phyloP scores from a whole-genome alignment of 768 basidiomycete species.

The Amanita rubescens region DNA sequence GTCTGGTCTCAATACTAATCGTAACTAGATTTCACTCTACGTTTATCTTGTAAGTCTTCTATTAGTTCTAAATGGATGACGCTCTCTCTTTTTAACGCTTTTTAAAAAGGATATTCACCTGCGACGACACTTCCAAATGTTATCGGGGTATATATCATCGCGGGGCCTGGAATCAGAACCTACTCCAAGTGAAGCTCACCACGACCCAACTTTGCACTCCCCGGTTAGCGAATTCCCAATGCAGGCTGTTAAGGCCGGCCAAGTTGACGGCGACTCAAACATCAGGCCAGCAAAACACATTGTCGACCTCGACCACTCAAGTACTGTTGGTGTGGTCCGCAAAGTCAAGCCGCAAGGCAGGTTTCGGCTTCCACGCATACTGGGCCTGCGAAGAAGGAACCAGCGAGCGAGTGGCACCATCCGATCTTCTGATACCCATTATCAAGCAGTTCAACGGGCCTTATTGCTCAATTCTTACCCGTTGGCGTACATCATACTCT shows the following conservation, averaged over 20 bases:
- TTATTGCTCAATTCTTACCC: conserved; percentile 13
- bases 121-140: not conserved
- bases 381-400: not conserved
- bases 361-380: not conserved
- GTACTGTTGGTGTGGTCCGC: not conserved
- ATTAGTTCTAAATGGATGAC: not conserved
- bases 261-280: not conserved
- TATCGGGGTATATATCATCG: not conserved
- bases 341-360: not conserved
- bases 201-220: not conserved
- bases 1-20: not conserved
- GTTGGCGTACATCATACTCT: conserved; percentile 12
- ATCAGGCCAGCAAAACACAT: not conserved
- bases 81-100: not conserved
- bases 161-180: not conserved
- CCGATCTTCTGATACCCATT: not conserved
- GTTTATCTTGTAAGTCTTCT: not conserved
- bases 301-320: not conserved
- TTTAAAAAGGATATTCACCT: not conserved
- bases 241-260: not conserved
- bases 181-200: not conserved
- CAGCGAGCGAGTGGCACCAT: not conserved
- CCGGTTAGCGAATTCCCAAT: not conserved
- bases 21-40: not conserved
- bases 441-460: conserved; percentile 1